Evolutionary conservation across 108 stramenopile species (phyloP).

Genomic region (Phaeodactylum tricornutum): DNA sequence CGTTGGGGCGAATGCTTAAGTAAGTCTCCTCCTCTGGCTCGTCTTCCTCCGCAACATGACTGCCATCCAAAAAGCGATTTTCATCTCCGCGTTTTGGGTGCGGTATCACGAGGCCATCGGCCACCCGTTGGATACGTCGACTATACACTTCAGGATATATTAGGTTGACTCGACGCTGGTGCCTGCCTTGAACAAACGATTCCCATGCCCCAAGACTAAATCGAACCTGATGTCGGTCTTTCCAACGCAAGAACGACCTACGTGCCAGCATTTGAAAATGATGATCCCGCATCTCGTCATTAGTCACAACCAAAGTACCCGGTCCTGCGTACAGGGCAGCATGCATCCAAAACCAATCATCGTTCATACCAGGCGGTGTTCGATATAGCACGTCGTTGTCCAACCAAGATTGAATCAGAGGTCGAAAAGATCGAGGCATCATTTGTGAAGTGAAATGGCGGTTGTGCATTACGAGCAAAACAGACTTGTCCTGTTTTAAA

Average conservation of each 20-base stretch:
- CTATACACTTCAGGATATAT: conserved; percentile 63
- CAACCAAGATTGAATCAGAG: conserved; percentile 42
- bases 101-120: conserved; percentile 61
- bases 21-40: conserved; percentile 71
- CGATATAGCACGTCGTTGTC: conserved; percentile 43
- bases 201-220: conserved; percentile 50
- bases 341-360: conserved; percentile 99
- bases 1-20: conserved; percentile 39
- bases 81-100: conserved; percentile 75
- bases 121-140: conserved; percentile 63
- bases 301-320: conserved; percentile 75
- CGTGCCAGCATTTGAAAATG: conserved; percentile 92
- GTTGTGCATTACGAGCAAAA: conserved; percentile 70
- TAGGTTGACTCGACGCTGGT: conserved; percentile 22
- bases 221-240: conserved; percentile 89
- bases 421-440: conserved; percentile 35
- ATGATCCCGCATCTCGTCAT: conserved; percentile 99
- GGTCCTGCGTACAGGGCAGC: conserved; percentile 57
- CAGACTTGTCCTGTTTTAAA: conserved; percentile 15
- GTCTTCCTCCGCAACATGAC: conserved; percentile 55
- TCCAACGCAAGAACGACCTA: conserved; percentile 88
- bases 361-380: conserved; percentile 80
- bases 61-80: conserved; percentile 74
- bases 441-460: conserved; percentile 60
- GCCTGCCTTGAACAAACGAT: neutral